Evolutionary conservation across 129 eudicot genomes (phyloP), one percentile per base, ranked within the genome.

Genomic region (Ambrosia artemisiifolia): DNA sequence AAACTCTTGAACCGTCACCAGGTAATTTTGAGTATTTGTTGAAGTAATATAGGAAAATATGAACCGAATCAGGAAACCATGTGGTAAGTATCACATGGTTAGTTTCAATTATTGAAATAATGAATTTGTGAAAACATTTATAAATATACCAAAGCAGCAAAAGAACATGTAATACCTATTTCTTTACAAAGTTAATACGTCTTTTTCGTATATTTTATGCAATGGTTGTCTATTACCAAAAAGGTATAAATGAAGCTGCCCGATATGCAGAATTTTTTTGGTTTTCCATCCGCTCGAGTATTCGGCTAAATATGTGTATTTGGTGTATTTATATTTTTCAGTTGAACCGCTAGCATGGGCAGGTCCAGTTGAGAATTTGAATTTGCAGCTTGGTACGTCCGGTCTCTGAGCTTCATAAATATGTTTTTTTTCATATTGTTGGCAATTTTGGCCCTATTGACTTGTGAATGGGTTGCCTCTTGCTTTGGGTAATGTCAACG

Each of bases 331-430:
- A 60, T 24, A 2, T 78, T 28, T 67, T 49, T 76, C 84, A 85
- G 95, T 56, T 11, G 73, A 63, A 65, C 91, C 91, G 20, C 36
- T 88, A 60, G 63, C 89, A 6, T 86, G 88, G 91, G 79, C 66
- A 2, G 70, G 74, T 82, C 87, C 95, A 5, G 73, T 53, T 13
- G 87, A 80, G 65, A 71, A 75, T 20, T 12, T 82, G 63, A 68
- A 78, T 43, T 79, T 79, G 72, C 87, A 63, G 48, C 74, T 83
- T 47, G 92, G 86, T 67, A 76, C 69, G 76, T 80, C 67, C 32
- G 49, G 55, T 0, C 43, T 61, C 60, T 33, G 63, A 14, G 30
- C 78, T 75, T 70, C 65, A 14, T 57, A 36, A 16, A 18, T n/a
- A 36, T 40, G 4, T 24, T 16, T 16, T 64, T 18, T 19, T 14